phyloP scores from a whole-genome alignment of 2,329 filamentous ascomycete species.

The Aureobasidium vineae region DNA sequence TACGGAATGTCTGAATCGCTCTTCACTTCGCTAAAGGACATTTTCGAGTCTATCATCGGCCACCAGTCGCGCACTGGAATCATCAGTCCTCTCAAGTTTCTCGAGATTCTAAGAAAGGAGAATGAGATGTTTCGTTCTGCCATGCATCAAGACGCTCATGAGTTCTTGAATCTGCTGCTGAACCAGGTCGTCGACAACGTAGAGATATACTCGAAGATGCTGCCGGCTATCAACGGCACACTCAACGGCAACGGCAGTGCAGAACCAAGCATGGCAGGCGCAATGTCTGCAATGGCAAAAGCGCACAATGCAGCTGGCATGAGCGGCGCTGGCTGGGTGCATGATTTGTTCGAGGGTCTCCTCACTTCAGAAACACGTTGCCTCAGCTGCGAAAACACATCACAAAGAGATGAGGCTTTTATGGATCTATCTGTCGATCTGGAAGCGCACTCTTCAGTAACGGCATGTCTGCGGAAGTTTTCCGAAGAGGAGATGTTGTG shows the following conservation, averaged over 20 bases:
- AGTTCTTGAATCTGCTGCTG: slow-evolving; percentile 91
- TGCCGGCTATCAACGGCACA: slow-evolving; percentile 39
- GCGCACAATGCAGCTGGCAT: slow-evolving; percentile 30
- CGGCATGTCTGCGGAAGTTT: slow-evolving; percentile 91
- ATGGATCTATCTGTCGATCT: slow-evolving; percentile 94
- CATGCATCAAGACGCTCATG: slow-evolving; percentile 98
- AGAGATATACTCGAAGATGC: slow-evolving; percentile 74
- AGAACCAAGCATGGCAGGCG: slow-evolving; percentile 26
- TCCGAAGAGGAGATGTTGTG: slow-evolving; percentile 98
- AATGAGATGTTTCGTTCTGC: slow-evolving; percentile 97
- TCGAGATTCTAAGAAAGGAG: slow-evolving; percentile 89
- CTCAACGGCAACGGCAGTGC: slow-evolving; percentile 30
- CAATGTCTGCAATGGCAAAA: slow-evolving; percentile 31
- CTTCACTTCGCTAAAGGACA: slow-evolving; percentile 92
- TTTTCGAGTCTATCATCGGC: slow-evolving; percentile 85
- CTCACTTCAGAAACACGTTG: slow-evolving; percentile 96
- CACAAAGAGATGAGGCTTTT: slow-evolving; percentile 93
- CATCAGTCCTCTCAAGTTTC: slow-evolving; percentile 84
- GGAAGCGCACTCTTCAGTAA: slow-evolving; percentile 93
- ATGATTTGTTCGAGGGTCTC: slow-evolving; percentile 93
- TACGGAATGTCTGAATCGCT: slow-evolving; percentile 95
- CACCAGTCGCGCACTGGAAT: slow-evolving; percentile 82
- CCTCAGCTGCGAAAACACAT: slow-evolving; percentile 92
- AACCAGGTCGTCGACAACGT: slow-evolving; percentile 96
- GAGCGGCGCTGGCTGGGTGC: slow-evolving; percentile 70